Percentiles rank a stretch among this genome's conserved stretches.
phyloP scores from a whole-genome alignment of 441 rosid species.

The Theobroma grandiflorum region DNA sequence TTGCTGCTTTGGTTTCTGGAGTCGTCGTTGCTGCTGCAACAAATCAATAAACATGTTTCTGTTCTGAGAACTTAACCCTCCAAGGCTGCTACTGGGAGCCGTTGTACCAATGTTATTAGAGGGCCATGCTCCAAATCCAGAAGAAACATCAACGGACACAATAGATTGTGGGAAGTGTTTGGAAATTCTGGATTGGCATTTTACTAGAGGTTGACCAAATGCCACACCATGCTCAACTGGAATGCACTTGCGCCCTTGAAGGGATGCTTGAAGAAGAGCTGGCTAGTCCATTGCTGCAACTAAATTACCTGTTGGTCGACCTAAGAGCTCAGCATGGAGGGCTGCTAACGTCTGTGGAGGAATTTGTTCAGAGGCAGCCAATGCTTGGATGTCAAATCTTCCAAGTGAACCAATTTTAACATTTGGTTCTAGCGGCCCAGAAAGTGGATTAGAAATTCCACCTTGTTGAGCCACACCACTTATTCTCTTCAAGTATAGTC shows the following conservation, averaged over 20 bases:
- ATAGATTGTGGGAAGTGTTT: conserved; percentile 50
- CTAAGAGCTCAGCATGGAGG: conserved; percentile 64
- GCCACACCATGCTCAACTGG: conserved; percentile 50
- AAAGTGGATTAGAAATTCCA: conserved; percentile 49
- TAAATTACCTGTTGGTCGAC: conserved; percentile 58
- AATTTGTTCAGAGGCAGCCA: conserved; percentile 75
- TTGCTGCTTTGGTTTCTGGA: conserved; percentile 40
- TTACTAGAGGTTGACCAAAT: conserved; percentile 51
- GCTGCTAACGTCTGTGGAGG: conserved; percentile 80
- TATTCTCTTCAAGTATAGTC: conserved; percentile 76
- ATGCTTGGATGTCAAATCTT: conserved; percentile 66
- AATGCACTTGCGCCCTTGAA: conserved; percentile 55
- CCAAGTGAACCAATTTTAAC: conserved; percentile 58
- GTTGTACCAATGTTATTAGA: conserved; percentile 39
- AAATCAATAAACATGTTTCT: conserved; percentile 49
- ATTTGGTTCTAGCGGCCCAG: conserved; percentile 52
- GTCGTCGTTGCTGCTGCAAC: conserved; percentile 47
- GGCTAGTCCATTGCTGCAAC: conserved; percentile 49
- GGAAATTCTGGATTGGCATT: conserved; percentile 47
- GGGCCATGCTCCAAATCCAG: conserved; percentile 58
- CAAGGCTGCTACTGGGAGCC: conserved; percentile 44
- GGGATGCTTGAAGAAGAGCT: conserved; percentile 53
- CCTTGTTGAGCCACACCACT: conserved; percentile 68
- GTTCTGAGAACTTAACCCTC: conserved; percentile 46
- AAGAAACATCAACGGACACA: conserved; percentile 41